phyloP scores from a whole-genome alignment of 305 asterid species.

The Salvia sclarea region DNA sequence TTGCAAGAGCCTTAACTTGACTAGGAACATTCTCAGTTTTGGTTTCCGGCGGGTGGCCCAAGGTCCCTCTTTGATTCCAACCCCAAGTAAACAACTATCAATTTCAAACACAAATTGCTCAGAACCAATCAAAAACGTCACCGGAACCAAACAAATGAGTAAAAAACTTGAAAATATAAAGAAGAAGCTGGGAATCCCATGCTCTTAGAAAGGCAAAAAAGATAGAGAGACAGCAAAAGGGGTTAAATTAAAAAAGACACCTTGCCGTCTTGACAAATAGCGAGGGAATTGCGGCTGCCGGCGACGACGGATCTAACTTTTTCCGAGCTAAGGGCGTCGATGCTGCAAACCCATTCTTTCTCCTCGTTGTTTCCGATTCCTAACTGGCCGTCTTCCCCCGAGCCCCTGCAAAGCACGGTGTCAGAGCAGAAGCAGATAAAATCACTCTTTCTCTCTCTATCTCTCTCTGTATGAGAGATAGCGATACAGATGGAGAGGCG shows the following conservation, averaged over 20 bases:
- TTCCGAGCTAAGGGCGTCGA: slow-evolving; percentile 55
- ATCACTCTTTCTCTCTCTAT: not conserved
- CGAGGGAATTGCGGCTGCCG: slow-evolving; percentile 93
- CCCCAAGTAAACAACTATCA: slow-evolving; percentile 95
- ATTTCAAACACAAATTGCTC: slow-evolving; percentile 13
- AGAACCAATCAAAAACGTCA: slow-evolving; percentile 23
- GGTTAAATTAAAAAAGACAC: slow-evolving; percentile 34
- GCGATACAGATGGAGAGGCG: slow-evolving; percentile 1
- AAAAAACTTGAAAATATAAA: no score
- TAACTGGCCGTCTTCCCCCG: slow-evolving; percentile 97
- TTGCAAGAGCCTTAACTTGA: slow-evolving; percentile 84
- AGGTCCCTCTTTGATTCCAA: slow-evolving; percentile 97
- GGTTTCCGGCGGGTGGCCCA: slow-evolving; percentile 90
- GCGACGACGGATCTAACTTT: slow-evolving; percentile 74
- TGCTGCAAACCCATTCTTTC: slow-evolving; percentile 75
- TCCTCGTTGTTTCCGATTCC: slow-evolving; percentile 85
- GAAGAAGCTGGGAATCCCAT: not conserved
- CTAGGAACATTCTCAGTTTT: slow-evolving; percentile 91
- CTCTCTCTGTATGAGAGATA: not conserved
- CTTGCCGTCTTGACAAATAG: slow-evolving; percentile 93
- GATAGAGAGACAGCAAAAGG: not conserved
- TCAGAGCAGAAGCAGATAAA: slow-evolving; percentile 24
- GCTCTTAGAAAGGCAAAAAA: not conserved
- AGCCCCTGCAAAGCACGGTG: slow-evolving; percentile 65
- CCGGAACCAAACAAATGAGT: no score